Conservation (phyloP, 176 grass and related monocot genomes). For the Ensete glaucum region DNA sequence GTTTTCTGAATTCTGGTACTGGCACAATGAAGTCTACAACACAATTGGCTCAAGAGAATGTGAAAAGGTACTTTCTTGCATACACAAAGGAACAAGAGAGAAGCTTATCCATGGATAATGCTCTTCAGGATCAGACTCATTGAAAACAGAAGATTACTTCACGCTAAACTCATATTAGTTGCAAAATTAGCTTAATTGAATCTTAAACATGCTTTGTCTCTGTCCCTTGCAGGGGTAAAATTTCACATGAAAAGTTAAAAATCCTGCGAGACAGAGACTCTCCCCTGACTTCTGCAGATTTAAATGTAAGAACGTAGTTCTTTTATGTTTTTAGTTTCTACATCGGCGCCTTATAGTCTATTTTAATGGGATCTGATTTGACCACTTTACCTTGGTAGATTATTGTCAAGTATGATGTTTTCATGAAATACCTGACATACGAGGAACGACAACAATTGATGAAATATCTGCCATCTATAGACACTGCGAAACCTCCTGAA, state of each 20-base stretch:
- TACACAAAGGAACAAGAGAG: background rate
- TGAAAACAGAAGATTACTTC: background rate
- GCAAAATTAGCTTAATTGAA: background rate
- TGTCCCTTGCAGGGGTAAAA: slow-evolving; percentile 21
- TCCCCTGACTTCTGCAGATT: slow-evolving; percentile 21
- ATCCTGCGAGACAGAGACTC: slow-evolving; percentile 23
- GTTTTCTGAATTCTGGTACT: slow-evolving; percentile 18
- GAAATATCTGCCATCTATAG: slow-evolving; percentile 57
- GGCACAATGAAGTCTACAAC: background rate
- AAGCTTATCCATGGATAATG: background rate
- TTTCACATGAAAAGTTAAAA: slow-evolving; percentile 17
- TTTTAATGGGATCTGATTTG: slow-evolving; percentile 6
- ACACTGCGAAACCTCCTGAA: slow-evolving; percentile 30
- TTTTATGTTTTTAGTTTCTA: background rate
- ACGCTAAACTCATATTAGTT: background rate
- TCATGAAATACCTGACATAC: slow-evolving; percentile 43
- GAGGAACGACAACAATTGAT: slow-evolving; percentile 47
- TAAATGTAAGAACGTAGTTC: slow-evolving; percentile 27
- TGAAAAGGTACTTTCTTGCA: slow-evolving; percentile 33
- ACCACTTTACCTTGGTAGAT: slow-evolving; percentile 34
- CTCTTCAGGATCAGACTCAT: no score
- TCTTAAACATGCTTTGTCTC: background rate
- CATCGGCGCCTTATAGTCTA: background rate
- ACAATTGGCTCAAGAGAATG: slow-evolving; percentile 23
- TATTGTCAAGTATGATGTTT: slow-evolving; percentile 43